Evolutionary conservation across 805 yeast species (phyloP), one percentile per base, ranked within the genome.

Genomic region (Scheffersomyces lignosus): DNA sequence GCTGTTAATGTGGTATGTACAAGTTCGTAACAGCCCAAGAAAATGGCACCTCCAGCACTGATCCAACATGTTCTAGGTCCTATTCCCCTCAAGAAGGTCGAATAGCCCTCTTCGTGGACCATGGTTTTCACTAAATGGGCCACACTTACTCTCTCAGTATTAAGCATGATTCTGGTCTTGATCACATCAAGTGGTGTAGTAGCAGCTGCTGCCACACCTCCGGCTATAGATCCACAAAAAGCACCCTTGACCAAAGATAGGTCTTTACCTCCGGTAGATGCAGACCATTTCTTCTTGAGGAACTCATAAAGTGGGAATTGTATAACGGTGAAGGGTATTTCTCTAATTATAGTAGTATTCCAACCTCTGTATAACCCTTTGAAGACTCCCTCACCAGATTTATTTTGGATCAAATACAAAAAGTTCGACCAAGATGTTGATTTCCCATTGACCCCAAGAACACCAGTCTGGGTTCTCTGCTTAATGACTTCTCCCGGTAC

Each of bases 51-150:
- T 15, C 99, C 99, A 4, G 95, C 93, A 64, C 95, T 83, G 39
- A 93, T 91, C 99, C 99, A 93, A 78, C 86, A 72, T 0, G 97
- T 90, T 58, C 99, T 75, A 4, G 99, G 98, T 0, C 96, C 97
- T 18, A 91, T 73, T 10, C 99, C 99, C 33, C 76, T 76, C 56
- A 79, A 76, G 47, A 93, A 88, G 1, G 84, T 88, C 5, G 56
- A 48, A 27, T 69, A 64, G 0, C 97, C 97, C 56, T 89, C 96
- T 38, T 85, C 89, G 15, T 54, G 56, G n/a, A 72, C 60, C 33
- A 90, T 73, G 8, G 65, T 70, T 23, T 54, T 62, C 2, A 83
- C 77, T 40, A 89, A 59, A 9, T 58, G 48, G 4, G 60, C 28
- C 0, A 80, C 62, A 0, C 81, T 61, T 0, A 79, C 60, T 29